phyloP scores from a whole-genome alignment of 768 basidiomycete genomes.

The Pleurotus eryngii region DNA sequence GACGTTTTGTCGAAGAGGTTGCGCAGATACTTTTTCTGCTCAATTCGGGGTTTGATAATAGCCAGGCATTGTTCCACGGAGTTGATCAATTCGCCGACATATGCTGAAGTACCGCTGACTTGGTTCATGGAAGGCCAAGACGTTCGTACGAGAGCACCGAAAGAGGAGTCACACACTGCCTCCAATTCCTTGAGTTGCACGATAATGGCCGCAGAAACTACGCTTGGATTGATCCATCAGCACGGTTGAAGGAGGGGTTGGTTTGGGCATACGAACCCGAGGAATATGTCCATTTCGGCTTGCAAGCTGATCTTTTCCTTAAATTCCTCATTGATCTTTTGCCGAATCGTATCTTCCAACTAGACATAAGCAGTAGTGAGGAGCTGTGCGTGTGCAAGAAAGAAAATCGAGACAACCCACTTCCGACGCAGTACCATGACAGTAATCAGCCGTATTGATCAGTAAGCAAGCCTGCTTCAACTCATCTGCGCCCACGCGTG shows the following conservation, averaged over 20 bases:
- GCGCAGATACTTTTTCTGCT: conserved; percentile 92
- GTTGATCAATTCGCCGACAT: conserved; percentile 72
- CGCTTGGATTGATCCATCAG: conserved; percentile 38
- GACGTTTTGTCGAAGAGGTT: conserved; percentile 94
- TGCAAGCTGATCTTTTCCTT: conserved; percentile 82
- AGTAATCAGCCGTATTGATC: conserved; percentile 98
- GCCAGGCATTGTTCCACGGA: conserved; percentile 77
- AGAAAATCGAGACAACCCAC: conserved; percentile 31
- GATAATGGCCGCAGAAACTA: conserved; percentile 80
- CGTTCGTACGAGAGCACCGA: conserved; percentile 71
- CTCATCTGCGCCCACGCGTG: conserved; percentile 70
- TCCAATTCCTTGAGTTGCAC: conserved; percentile 85
- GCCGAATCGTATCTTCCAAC: conserved; percentile 90
- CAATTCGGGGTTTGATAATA: conserved; percentile 73
- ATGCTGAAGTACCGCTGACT: conserved; percentile 84
- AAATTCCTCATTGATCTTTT: conserved; percentile 73
- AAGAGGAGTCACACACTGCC: conserved; percentile 72
- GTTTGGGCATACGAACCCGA: conserved; percentile 52
- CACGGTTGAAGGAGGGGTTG: background rate
- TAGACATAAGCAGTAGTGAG: conserved; percentile 23
- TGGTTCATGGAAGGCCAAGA: conserved; percentile 78
- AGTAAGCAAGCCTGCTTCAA: conserved; percentile 83
- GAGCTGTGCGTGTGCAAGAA: background rate
- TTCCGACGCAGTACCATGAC: conserved; percentile 86
- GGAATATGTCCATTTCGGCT: conserved; percentile 83